These are phyloP conservation scores for Aspergillus asperescens DNA, from an alignment of 495 filamentous ascomycete genomes.

Conservation along the genomic window DNA sequence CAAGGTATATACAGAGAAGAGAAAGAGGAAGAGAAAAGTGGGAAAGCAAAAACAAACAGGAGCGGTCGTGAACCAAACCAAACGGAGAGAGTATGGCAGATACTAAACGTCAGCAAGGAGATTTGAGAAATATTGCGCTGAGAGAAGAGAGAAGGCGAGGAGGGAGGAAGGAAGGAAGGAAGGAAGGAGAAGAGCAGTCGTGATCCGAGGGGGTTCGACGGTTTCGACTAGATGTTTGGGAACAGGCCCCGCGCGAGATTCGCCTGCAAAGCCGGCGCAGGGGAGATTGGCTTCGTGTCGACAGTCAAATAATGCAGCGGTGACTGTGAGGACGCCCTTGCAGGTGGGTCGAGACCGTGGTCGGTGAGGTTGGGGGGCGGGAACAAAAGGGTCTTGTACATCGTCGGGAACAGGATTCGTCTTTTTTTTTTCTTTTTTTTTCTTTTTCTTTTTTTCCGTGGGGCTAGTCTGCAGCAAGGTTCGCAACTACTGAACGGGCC, in stretches of 20 bases:
- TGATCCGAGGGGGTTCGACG: conserved; percentile 6
- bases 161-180: not conserved
- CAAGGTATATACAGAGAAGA: conserved; percentile 16
- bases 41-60: conserved; percentile 2
- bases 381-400: conserved; percentile 10
- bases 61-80: conserved; percentile 3
- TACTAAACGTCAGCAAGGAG: conserved; percentile 11
- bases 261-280: conserved; percentile 23
- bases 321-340: conserved; percentile 9
- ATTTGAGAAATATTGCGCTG: conserved; percentile 4
- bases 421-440: conserved; percentile 1
- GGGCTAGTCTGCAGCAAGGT: not conserved
- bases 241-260: conserved; percentile 18
- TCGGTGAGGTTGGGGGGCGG: not conserved
- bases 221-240: conserved; percentile 4
- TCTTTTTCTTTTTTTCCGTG: too few species aligned
- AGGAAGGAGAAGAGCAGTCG: conserved; percentile 2
- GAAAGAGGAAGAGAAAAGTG: conserved; percentile 1
- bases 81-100: conserved; percentile 2
- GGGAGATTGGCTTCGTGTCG: conserved; percentile 11
- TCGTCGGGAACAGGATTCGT: conserved; percentile 10
- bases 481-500: conserved; percentile 28
- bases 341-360: conserved; percentile 4
- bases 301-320: too few species aligned
- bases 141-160: not conserved